Evolutionary conservation across 192 early-diverging fungal species (phyloP), one percentile per base, ranked within the genome.

Genomic region (Fimicolochytrium jonesii): DNA sequence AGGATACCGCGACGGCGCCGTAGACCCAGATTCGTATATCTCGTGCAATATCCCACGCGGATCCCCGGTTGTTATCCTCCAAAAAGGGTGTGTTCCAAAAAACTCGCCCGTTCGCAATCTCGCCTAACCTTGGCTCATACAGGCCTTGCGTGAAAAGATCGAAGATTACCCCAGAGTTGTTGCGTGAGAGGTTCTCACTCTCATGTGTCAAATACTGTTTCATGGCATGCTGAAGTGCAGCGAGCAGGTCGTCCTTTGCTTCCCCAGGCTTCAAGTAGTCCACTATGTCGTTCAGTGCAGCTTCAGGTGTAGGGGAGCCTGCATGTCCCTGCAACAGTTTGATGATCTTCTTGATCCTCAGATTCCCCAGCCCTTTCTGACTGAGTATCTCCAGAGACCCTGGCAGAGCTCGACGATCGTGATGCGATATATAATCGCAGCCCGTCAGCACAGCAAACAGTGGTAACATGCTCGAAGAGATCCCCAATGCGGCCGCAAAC

Each of bases 1-100:
- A 17, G 47, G 13, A 45, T 31, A 54, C 33, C 48, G 41, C 36
- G 28, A 55, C 39, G 28, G 56, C 2, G 33, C 51, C 61, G 23
- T 64, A 64, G 15, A 55, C 30, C 61, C 61, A 64, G n/a, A 17
- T 20, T n/a, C 61, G 48, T 13, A 64, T 32, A 28, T 7, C 11
- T 6, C 61, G 48, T 13, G 61, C 31, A 10, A 55, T 10, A 11
- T 64, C 61, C 61, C 61, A 64, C 10, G 51, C 61, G 45, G 50
- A 37, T 0, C 61, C 61, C 20, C 61, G 61, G 11, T 9, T 26
- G 10, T 26, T 35, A 34, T 64, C 61, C 41, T 64, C 61, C 51
- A 64, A 36, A 29, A 55, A 64, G 7, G 61, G 61, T 7, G 35
- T 28, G 36, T 51, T 56, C 61, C 61, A 64, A 20, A 64, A 56